Evolutionary conservation across 192 early-diverging fungal genomes (phyloP), one percentile per base, ranked within the genome.

Genomic region (Mycoemilia scoparia): DNA sequence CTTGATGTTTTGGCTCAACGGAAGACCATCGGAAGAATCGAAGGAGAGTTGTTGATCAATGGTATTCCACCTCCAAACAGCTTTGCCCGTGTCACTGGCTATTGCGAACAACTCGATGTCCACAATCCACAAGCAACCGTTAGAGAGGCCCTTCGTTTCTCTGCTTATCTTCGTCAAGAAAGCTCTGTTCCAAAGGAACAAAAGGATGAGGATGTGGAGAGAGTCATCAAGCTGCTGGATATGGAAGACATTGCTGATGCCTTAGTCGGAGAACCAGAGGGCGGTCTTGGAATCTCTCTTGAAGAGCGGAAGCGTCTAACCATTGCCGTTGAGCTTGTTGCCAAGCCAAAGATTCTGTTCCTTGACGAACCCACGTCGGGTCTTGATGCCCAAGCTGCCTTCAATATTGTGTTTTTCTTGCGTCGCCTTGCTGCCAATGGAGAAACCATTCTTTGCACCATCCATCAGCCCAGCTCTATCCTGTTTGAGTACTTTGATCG

Each of bases 251-350:
- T 85, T 42, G 81, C 77, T 28, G 74, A 85, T 38, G 53, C 68
- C 15, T 61, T 63, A n/a, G 77, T 88, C 21, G 84, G 84, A 12
- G 51, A 44, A 32, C 36, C 34, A 28, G 64, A 46, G 9, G 30
- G 48, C 11, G 35, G 46, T 14, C 61, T 79, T 12, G 79, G 79
- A 13, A 83, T 87, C 24, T 75, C 70, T 33, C 82, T 82, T 12
- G 84, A 82, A 15, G 83, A 89, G 39, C 79, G 79, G 39, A 67
- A 80, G n/a, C 65, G 86, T 26, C 80, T 90, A 3, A 69, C 74
- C 0, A 87, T 90, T 49, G 86, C 79, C 15, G 77, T 75, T 37
- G 84, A 87, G 45, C 61, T 90, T n/a, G 82, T 90, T 3, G 84
- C 82, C 0, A 69, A 67, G 0, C 82, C 84, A 4, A 69, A 68